Conservation (phyloP, 805 yeast species). For the Starmerella bacillaris region DNA sequence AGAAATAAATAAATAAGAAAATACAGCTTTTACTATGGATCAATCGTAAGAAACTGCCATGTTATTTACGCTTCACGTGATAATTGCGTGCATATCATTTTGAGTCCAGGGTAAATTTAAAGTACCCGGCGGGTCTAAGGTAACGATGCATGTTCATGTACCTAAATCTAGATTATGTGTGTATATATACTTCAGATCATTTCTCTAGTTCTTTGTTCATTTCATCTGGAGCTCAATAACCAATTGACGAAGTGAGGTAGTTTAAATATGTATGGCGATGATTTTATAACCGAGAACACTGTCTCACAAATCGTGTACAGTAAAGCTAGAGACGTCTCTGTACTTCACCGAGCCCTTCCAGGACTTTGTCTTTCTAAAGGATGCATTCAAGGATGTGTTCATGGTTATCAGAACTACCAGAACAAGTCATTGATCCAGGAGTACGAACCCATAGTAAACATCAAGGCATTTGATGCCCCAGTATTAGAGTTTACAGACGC, state of each 20-base stretch:
- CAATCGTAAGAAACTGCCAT: background rate
- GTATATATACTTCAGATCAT: background rate
- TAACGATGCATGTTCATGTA: background rate
- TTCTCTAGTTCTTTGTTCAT: background rate
- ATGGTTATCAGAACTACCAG: background rate
- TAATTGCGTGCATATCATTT: background rate
- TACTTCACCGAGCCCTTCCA: slow-evolving; percentile 3
- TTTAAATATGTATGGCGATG: background rate
- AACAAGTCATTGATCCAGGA: background rate
- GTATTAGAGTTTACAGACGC: background rate
- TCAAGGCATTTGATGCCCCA: background rate
- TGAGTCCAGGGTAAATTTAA: background rate
- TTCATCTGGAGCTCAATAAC: background rate
- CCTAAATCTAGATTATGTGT: background rate
- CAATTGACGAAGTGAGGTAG: background rate
- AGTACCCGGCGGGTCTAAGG: background rate
- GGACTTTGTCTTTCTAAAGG: slow-evolving; percentile 2
- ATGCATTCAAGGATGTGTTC: slow-evolving; percentile 1
- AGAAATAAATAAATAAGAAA: background rate
- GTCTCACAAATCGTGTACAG: background rate
- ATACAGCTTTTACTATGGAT: background rate
- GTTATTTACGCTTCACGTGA: background rate
- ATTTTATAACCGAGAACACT: background rate
- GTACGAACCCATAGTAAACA: background rate
- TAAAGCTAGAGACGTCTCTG: background rate